Evolutionary conservation across 305 asterid genomes (phyloP), one percentile per base, ranked within the genome.

Genomic region (Fraxinus sp.): DNA sequence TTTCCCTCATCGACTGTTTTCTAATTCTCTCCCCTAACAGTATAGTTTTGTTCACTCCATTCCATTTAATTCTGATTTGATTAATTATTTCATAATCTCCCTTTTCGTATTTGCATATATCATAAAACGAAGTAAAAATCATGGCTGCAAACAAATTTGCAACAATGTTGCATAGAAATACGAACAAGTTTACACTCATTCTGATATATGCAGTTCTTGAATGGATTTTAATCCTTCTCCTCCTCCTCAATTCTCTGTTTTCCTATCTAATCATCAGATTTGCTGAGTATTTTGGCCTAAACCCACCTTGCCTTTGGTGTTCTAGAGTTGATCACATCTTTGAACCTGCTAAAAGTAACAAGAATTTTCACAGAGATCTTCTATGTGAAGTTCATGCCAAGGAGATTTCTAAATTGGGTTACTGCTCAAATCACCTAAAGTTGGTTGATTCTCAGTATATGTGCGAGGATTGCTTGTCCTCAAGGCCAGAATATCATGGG

Each of bases 91-190:
- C 73, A 66, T 26, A 66, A 35, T 35, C 77, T 22, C 30, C 11
- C 80, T 20, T 26, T 77, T 78, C 80, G 82, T 78, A 64, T 64
- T 74, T 55, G 36, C 85, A 79, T 76, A 85, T 79, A 87, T 84
- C 79, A 77, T 36, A 46, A 20, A 57, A 68, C 35, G 78, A 57
- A 79, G 55, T 24, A 94, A 3, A 41, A 41, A 41, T 41, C 52
- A 41, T 96, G 99, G 98, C 97, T 46, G 94, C 97, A 26, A 96
- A 93, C 89, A 91, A 91, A 87, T 93, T 96, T 83, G 98, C 99
- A 33, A 92, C 95, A 84, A 89, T 90, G 97, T 86, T 94, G 78
- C 92, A 93, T 83, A 91, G 90, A 86, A 94, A 90, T 78, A 90
- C 95, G 84, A 93, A 96, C 87, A 94, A 89, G 80, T 87, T 93